Conservation (phyloP, 148 eudicot species). For the Agrostemma githago region DNA sequence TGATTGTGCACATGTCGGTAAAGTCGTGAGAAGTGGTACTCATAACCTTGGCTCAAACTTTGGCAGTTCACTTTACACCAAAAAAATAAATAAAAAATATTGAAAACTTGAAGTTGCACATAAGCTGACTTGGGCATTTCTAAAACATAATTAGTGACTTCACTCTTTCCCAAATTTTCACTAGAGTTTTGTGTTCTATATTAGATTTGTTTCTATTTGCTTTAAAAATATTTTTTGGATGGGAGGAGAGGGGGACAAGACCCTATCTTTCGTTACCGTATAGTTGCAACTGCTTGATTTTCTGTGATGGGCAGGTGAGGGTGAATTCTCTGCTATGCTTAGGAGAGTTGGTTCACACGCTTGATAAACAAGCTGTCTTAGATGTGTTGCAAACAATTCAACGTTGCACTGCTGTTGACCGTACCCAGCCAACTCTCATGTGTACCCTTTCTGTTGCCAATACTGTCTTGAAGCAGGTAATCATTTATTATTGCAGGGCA, state of each 20-base stretch:
- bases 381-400: constrained; percentile 80
- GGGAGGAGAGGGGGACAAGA: neutral
- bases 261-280: neutral
- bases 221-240: neutral
- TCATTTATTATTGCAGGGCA: constrained; percentile 6
- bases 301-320: constrained; percentile 65
- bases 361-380: constrained; percentile 69
- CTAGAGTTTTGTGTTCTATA: neutral
- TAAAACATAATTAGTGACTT: neutral
- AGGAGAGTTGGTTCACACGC: constrained; percentile 69
- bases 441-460: constrained; percentile 88
- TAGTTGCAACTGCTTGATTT: constrained; percentile 14
- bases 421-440: constrained; percentile 95
- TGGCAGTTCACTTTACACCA: too few relatives aligned
- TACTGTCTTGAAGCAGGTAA: constrained; percentile 81
- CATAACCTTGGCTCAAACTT: too few relatives aligned
- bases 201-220: neutral
- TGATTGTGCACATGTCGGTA: too few relatives aligned
- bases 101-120: too few relatives aligned
- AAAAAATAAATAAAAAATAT: too few relatives aligned
- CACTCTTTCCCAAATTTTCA: neutral
- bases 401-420: constrained; percentile 94
- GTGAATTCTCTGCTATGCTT: constrained; percentile 91
- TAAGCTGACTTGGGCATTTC: neutral
- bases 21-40: too few relatives aligned